A percentile compares a stretch with the other conserved stretches of the same genome.
Evolutionary conservation across 2,329 filamentous ascomycete genomes (phyloP).

Genomic region (Nemania sp.): DNA sequence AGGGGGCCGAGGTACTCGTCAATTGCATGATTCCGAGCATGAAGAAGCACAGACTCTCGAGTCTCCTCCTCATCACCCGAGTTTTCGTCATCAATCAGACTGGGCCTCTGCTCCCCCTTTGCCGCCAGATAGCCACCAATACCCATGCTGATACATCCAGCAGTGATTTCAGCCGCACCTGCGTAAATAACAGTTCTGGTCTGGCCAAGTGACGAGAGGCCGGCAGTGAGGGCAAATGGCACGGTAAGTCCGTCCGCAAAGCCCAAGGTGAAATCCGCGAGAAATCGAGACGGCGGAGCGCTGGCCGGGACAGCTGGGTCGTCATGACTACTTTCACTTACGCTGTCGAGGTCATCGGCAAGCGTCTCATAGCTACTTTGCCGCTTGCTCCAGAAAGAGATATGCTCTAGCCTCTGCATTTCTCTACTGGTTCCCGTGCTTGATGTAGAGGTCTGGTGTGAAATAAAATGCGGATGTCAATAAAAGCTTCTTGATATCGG

Average conservation of each 20-base stretch:
- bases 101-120: conserved; percentile 49
- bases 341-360: conserved; percentile 19
- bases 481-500: too few relatives aligned
- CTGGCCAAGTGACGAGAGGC: conserved; percentile 67
- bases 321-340: conserved; percentile 1
- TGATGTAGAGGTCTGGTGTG: too few relatives aligned
- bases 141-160: conserved; percentile 77
- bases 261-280: conserved; percentile 72
- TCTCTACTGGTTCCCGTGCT: too few relatives aligned
- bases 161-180: conserved; percentile 74
- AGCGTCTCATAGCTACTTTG: conserved; percentile 23
- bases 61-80: conserved; percentile 43
- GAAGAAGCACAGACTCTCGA: not conserved
- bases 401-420: conserved; percentile 8
- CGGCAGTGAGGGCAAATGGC: conserved; percentile 77
- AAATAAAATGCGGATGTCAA: too few relatives aligned
- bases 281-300: conserved; percentile 38
- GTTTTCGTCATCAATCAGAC: conserved; percentile 5
- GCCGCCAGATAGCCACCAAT: conserved; percentile 74
- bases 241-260: conserved; percentile 80
- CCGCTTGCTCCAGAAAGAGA: conserved; percentile 17
- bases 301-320: not conserved
- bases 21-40: not conserved
- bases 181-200: conserved; percentile 70
- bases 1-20: conserved; percentile 34